A percentile compares a stretch with the other conserved stretches of the same genome.
Conservation (phyloP, 73 alveolate genomes). For the Paramecium sonneborni region DNA sequence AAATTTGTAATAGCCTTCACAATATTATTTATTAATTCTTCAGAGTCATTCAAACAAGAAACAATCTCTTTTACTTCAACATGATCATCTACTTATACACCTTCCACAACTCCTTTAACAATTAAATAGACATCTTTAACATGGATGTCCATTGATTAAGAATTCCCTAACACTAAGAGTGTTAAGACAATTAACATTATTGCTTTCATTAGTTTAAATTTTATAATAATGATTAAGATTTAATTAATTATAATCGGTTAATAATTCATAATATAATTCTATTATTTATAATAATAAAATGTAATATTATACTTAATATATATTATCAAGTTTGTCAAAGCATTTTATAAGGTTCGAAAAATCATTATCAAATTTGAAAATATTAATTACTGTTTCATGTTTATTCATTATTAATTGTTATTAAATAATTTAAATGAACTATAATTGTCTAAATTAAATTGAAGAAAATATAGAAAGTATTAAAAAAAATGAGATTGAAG, state of each 20-base stretch:
- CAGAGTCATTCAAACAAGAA: background rate
- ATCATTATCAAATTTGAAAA: too few relatives aligned
- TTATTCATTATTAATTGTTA: too few relatives aligned
- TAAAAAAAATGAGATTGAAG: background rate
- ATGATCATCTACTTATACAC: background rate
- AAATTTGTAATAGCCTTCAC: background rate
- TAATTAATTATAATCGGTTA: background rate
- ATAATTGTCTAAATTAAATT: too few relatives aligned
- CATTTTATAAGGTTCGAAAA: too few relatives aligned
- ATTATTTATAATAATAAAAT: too few relatives aligned
- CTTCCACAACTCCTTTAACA: conserved; percentile 49
- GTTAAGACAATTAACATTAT: background rate
- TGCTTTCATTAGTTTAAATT: background rate
- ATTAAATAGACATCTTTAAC: background rate
- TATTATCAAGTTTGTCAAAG: too few relatives aligned
- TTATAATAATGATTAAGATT: background rate
- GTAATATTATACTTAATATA: too few relatives aligned
- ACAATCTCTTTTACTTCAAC: background rate
- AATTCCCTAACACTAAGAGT: background rate
- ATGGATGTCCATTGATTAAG: background rate
- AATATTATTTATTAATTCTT: background rate
- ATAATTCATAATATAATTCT: background rate
- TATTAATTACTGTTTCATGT: too few relatives aligned
- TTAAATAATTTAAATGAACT: too few relatives aligned
- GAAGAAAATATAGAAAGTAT: too few relatives aligned